Base-by-base conservation (phyloP, 352 stramenopile genomes). In the Globisporangium emineosum region DNA sequence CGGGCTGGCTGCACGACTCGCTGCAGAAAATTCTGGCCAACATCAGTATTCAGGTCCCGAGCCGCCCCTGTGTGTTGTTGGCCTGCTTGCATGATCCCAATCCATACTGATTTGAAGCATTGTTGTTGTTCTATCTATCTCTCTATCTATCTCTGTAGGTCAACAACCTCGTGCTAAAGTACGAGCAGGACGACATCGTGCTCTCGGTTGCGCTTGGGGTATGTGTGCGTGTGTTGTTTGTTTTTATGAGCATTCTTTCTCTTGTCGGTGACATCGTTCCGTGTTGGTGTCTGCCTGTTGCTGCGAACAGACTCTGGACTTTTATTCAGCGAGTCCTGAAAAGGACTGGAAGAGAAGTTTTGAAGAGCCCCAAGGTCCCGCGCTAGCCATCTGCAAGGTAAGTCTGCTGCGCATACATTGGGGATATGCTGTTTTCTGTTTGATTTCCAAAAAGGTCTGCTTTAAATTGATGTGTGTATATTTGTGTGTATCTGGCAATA, bases 151-250 rank as follows among this genome's bases (percentile, higher is more conserved):
- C n/a, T n/a, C 12, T 51, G 9, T 60, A 94, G 72, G 68, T 95
- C 42, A 94, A 94, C 65, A 96, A 96, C 59, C 81, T 96, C 23
- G 87, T 96, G 30, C 78, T 96, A 37, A 96, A 96, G 65, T 96
- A 94, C 62, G 85, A 96, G 55, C 78, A 96, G 66, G 84, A 92
- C 47, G 83, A 94, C 56, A 85, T 96, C 37, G 87, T 96, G 17
- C 78, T 96, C 5, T 96, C 87, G 0, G 75, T 93, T 33, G 85
- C 87, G 17, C 75, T 96, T 29, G 87, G 87, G 62, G 86, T 95
- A 69, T 57, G 74, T 66, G 3, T 35, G 7, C 6, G 15, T 43
- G 27, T 37, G 21, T 33, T 29, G 32, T 29, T n/a, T 42, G 19
- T 40, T 19, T 49, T 2, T 32, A 5, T 8, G 15, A 21, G 9